These are phyloP conservation scores for Penicillium sp. DNA, from an alignment of 2,329 filamentous ascomycete genomes.

Conservation along the genomic window DNA sequence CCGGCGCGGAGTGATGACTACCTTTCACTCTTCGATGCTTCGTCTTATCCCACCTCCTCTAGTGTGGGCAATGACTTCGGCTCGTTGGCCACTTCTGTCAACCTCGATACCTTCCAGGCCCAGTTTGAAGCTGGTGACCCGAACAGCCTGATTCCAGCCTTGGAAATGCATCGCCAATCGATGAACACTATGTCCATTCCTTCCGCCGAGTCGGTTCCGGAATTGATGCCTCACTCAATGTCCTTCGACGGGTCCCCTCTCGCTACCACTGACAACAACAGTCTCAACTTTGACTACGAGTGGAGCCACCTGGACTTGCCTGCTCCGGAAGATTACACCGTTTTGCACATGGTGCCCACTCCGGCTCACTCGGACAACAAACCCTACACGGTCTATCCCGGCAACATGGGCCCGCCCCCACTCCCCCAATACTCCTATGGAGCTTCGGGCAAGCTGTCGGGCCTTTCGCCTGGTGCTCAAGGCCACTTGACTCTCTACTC, in stretches of 20 bases:
- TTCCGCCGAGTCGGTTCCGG: conserved; percentile 21
- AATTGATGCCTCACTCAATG: conserved; percentile 23
- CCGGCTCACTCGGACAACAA: conserved; percentile 12
- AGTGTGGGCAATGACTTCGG: conserved; percentile 21
- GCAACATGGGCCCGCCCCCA: background rate
- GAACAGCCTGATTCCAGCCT: conserved; percentile 25
- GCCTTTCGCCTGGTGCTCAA: conserved; percentile 28
- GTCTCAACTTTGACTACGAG: conserved; percentile 23
- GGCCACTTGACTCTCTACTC: conserved; percentile 32
- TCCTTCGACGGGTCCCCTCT: conserved; percentile 24
- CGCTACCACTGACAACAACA: conserved; percentile 20
- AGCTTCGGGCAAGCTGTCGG: conserved; percentile 13
- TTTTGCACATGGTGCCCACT: conserved; percentile 20
- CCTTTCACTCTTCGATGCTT: conserved; percentile 24
- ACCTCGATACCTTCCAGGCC: conserved; percentile 29
- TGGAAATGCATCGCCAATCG: conserved; percentile 28
- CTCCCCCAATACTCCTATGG: conserved; percentile 3
- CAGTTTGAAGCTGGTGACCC: conserved; percentile 30
- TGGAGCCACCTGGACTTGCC: conserved; percentile 28
- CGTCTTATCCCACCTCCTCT: conserved; percentile 16
- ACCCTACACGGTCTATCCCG: background rate
- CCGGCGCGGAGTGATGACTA: conserved; percentile 25
- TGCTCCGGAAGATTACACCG: no score
- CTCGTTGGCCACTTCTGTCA: conserved; percentile 19
- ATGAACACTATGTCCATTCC: conserved; percentile 24